Percentiles rank a stretch among this genome's conserved stretches.
Conservation (phyloP, 2,329 filamentous ascomycete genomes). For the Boeremia lycopersici region DNA sequence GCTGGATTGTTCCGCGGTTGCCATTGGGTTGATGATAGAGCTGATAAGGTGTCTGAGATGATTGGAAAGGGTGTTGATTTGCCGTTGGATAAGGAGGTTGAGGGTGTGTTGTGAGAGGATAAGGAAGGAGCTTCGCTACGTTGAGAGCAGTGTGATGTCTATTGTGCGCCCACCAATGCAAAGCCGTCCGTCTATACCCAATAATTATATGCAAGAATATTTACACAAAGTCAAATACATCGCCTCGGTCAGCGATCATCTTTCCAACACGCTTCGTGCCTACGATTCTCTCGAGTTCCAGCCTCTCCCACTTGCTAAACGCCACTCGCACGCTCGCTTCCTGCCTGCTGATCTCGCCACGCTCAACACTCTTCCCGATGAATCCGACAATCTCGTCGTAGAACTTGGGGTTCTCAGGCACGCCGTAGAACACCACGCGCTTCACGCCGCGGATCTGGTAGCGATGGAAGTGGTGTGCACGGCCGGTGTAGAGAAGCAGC, state of each 20-base stretch:
- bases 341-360: constrained; percentile 62
- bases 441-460: constrained; percentile 81
- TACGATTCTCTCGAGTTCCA: constrained; percentile 87
- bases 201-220: not conserved
- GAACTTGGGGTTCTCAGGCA: constrained; percentile 86
- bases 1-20: not conserved
- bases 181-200: not conserved
- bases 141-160: too few relatives aligned
- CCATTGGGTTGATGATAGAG: not conserved
- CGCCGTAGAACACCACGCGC: constrained; percentile 83
- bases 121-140: not conserved
- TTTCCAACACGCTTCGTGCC: constrained; percentile 79
- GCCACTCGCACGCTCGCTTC: constrained; percentile 60
- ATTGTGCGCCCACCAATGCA: not conserved
- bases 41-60: not conserved
- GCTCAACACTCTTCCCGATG: constrained; percentile 60
- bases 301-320: constrained; percentile 87
- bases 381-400: constrained; percentile 78
- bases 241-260: constrained; percentile 81
- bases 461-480: constrained; percentile 96
- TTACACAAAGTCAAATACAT: constrained; percentile 94
- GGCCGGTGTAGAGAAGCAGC: constrained; percentile 87
- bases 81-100: not conserved
- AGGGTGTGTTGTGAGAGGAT: not conserved
- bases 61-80: not conserved